Evolutionary conservation across 768 basidiomycete species (phyloP).

Genomic region (Auricularia sp.): DNA sequence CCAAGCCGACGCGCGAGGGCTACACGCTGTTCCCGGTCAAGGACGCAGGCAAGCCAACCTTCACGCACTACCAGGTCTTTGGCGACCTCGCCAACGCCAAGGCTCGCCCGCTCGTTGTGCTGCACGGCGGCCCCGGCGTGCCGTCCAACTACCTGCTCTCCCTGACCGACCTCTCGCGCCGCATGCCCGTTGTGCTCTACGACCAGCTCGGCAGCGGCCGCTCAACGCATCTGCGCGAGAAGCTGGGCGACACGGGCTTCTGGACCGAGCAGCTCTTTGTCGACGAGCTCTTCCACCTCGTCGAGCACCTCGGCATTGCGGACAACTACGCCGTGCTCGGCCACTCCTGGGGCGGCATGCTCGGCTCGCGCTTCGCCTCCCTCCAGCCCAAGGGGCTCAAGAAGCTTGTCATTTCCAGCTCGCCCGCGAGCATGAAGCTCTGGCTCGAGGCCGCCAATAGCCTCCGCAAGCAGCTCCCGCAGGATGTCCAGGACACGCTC

Average conservation of each 20-base stretch:
- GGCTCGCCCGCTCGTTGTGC: constrained; percentile 25
- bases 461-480: constrained; percentile 28
- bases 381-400: constrained; percentile 33
- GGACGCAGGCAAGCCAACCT: constrained; percentile 1
- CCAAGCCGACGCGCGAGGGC: neutral
- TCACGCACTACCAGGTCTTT: constrained; percentile 6
- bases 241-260: constrained; percentile 28
- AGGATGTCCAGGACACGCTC: constrained; percentile 29
- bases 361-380: constrained; percentile 32
- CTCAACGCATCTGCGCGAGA: constrained; percentile 34
- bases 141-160: constrained; percentile 32
- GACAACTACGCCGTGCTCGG: constrained; percentile 36
- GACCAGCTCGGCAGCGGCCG: constrained; percentile 42
- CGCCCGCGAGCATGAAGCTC: constrained; percentile 35
- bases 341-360: constrained; percentile 36
- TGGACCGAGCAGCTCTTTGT: constrained; percentile 42
- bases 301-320: constrained; percentile 31
- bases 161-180: constrained; percentile 27
- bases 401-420: constrained; percentile 35
- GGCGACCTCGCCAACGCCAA: neutral
- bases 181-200: constrained; percentile 41
- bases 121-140: constrained; percentile 43
- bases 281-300: constrained; percentile 39
- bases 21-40: neutral
- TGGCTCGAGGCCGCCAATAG: constrained; percentile 27